Evolutionary conservation across 1,284 basidiomycete species (phyloP).

Genomic region (Xerocomus amazonicus): DNA sequence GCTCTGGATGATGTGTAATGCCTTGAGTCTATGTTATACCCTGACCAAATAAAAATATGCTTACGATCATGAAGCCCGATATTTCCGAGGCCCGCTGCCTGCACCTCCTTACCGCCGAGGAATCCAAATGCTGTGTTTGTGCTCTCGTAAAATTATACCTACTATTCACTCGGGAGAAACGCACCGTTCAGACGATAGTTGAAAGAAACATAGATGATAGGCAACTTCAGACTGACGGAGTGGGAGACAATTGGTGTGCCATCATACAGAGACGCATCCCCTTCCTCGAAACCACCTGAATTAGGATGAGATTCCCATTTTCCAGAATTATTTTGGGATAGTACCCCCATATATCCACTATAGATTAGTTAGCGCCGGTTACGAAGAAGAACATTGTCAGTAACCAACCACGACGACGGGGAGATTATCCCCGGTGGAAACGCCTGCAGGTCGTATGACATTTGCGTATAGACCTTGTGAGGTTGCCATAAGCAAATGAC

Average conservation of each 20-base stretch:
- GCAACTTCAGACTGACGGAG: slow-evolving; percentile 21
- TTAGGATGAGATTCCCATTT: neutral
- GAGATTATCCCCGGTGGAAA: slow-evolving; percentile 9
- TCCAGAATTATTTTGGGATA: neutral
- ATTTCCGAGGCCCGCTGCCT: slow-evolving; percentile 46
- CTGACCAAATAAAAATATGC: slow-evolving; percentile 1
- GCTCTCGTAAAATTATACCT: neutral
- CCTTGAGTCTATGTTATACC: neutral
- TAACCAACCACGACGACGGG: slow-evolving; percentile 22
- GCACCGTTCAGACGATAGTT: slow-evolving; percentile 34
- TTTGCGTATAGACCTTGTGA: slow-evolving; percentile 19
- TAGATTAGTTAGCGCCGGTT: neutral
- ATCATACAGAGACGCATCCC: slow-evolving; percentile 19
- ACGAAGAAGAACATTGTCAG: neutral
- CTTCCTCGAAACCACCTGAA: slow-evolving; percentile 14
- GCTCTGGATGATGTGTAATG: slow-evolving; percentile 35
- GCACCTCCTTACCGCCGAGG: slow-evolving; percentile 36
- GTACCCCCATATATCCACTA: slow-evolving; percentile 20
- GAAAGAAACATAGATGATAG: slow-evolving; percentile 32
- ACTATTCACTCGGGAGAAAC: neutral
- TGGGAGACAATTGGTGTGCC: slow-evolving; percentile 26
- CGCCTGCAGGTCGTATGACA: slow-evolving; percentile 14
- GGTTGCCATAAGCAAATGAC: neutral
- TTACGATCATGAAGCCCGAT: slow-evolving; percentile 46
- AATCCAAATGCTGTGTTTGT: slow-evolving; percentile 22